Base-by-base conservation (phyloP, 805 yeast genomes). In the Yarrowia alimentaria region DNA sequence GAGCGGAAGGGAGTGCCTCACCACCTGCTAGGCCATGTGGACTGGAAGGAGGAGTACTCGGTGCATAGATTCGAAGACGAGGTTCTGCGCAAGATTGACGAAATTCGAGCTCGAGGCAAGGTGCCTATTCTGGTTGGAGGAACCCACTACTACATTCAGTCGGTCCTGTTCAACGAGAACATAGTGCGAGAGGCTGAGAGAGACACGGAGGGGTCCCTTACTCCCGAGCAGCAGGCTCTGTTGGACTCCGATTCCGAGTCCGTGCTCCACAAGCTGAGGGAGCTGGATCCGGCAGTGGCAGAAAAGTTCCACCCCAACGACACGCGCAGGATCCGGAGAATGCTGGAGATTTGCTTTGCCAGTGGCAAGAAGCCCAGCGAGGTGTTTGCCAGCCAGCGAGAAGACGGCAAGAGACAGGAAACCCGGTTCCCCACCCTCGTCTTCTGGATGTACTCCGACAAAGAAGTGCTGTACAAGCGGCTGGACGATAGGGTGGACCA, bases 61-160 rank as follows among this genome's bases (percentile, higher is more conserved):
- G 81, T 90, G 6, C 94, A 86, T 60, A 68, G 85, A 50, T 93
- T 90, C 63, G 80, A 82, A 47, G 61, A 70, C 26, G 96, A 88
- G 57, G 96, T 95, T 7, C 60, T 71, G 25, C 63, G 56, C 0
- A 73, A 54, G 13, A 84, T 90, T 6, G 74, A 76, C 0, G 85
- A 80, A 24, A 81, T 91, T 9, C 83, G 81, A 54, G 51, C 63
- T 0, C 63, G 84, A 16, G 85, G 85, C 0, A 89, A 88, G 60
- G 58, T 84, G 1, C 97, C 99, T 0, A 85, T 93, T 3, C 64
- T 93, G 0, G 93, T 93, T 1, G 99, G 99, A 5, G 99, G 99
- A 0, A 93, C 99, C 0, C 97, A 90, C 62, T 93, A 93, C 64
- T 93, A 93, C 63, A 69, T 88, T 28, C 96, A 86, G 65, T 79